Percentiles rank a stretch among this genome's conserved stretches.
These are phyloP conservation scores for Vanrija humicola DNA, from an alignment of 1,284 basidiomycete genomes.

Conservation along the genomic window DNA sequence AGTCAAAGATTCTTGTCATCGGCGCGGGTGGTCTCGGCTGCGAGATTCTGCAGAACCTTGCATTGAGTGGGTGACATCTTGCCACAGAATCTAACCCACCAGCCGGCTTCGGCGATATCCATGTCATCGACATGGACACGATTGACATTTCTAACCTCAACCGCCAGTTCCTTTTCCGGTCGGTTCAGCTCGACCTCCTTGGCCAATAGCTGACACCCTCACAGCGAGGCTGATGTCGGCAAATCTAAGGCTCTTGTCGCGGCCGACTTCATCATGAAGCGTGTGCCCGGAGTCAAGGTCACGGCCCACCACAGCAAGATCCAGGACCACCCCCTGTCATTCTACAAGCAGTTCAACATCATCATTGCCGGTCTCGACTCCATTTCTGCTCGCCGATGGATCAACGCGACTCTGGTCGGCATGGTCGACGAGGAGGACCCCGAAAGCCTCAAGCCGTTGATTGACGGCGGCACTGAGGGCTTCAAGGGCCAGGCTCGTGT, in stretches of 20 bases:
- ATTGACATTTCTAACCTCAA: constrained; percentile 99
- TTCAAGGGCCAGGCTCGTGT: constrained; percentile 99
- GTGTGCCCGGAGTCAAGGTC: constrained; percentile 88
- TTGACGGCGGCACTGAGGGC: constrained; percentile 98
- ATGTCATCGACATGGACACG: constrained; percentile 99
- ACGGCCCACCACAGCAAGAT: constrained; percentile 98
- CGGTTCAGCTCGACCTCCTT: constrained; percentile 17
- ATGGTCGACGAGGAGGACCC: constrained; percentile 86
- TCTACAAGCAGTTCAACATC: constrained; percentile 94
- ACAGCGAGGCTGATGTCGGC: constrained; percentile 73
- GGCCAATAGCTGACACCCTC: background rate
- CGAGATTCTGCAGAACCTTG: constrained; percentile 90
- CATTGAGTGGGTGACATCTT: constrained; percentile 56
- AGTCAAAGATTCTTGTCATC: constrained; percentile 93
- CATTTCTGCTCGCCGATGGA: constrained; percentile 94
- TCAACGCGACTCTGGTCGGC: constrained; percentile 94
- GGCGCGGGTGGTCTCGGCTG: constrained; percentile 93
- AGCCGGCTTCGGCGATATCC: constrained; percentile 94
- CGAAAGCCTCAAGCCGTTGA: constrained; percentile 93
- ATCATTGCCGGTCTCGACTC: constrained; percentile 98
- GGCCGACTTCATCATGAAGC: constrained; percentile 90
- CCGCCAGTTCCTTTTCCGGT: constrained; percentile 97
- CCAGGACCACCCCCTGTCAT: constrained; percentile 94
- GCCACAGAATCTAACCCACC: constrained; percentile 11
- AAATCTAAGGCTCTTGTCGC: constrained; percentile 90